phyloP scores from a whole-genome alignment of 441 rosid genomes.

The Pelargonium fulgidum region DNA sequence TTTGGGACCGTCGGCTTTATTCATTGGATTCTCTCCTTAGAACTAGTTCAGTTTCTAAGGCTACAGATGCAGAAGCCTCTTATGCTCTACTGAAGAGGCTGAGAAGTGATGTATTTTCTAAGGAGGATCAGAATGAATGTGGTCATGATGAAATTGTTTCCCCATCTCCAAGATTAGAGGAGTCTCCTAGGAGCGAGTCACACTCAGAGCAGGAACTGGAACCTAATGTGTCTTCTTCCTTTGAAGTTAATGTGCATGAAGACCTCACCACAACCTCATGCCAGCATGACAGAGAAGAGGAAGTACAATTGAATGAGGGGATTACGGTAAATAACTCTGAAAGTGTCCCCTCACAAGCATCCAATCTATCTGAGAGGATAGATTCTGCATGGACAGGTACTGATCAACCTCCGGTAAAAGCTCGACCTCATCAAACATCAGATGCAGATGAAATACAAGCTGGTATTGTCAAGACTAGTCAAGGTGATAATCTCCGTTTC shows the following conservation, averaged over 20 bases:
- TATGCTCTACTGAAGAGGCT: conserved; percentile 26
- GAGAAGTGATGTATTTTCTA: conserved; percentile 23
- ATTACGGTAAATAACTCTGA: conserved; percentile 24
- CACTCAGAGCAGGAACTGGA: conserved; percentile 27
- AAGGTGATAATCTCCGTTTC: conserved; percentile 32
- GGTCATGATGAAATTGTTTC: conserved; percentile 24
- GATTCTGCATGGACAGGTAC: conserved; percentile 96
- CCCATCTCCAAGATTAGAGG: conserved; percentile 27
- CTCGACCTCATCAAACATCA: conserved; percentile 26
- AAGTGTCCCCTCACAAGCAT: conserved; percentile 34
- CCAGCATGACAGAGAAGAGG: conserved; percentile 33
- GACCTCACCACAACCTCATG: conserved; percentile 23
- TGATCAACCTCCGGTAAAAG: conserved; percentile 34
- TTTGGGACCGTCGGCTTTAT: conserved; percentile 85
- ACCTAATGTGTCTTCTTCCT: conserved; percentile 17
- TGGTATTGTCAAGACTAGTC: conserved; percentile 20
- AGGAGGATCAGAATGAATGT: conserved; percentile 26
- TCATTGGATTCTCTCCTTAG: conserved; percentile 53
- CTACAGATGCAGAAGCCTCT: conserved; percentile 46
- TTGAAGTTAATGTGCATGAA: conserved; percentile 23
- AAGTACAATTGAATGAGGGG: conserved; percentile 42
- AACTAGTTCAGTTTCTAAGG: conserved; percentile 35
- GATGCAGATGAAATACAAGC: conserved; percentile 34
- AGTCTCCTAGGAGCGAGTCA: conserved; percentile 23
- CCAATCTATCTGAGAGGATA: conserved; percentile 73